phyloP scores from a whole-genome alignment of 176 grass and related monocot genomes.

The Cenchrus purpureus region DNA sequence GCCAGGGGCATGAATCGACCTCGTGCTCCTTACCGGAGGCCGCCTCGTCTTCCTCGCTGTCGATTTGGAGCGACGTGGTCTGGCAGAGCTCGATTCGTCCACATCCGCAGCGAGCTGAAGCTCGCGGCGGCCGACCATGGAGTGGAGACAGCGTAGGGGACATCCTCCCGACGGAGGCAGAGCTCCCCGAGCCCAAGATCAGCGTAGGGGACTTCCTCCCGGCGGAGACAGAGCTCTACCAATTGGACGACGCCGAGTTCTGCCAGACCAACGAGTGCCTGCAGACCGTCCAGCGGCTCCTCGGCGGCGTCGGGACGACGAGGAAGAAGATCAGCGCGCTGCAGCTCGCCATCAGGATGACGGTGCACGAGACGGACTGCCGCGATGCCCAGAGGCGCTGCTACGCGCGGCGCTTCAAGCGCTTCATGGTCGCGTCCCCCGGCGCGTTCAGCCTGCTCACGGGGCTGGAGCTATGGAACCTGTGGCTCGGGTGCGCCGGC shows the following conservation, averaged over 20 bases:
- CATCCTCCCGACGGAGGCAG: too few species aligned
- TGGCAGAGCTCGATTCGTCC: too few species aligned
- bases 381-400: not conserved
- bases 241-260: not conserved
- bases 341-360: not conserved
- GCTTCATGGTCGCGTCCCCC: not conserved
- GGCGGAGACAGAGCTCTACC: too few species aligned
- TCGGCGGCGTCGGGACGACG: too few species aligned
- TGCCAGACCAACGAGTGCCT: not conserved
- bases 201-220: not conserved
- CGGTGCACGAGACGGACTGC: not conserved
- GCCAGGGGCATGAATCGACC: too few species aligned
- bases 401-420: not conserved
- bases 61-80: too few species aligned
- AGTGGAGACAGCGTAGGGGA: too few species aligned
- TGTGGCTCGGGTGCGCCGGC: not conserved
- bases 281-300: too few species aligned
- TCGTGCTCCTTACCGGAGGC: too few species aligned
- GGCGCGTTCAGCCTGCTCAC: not conserved
- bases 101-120: too few species aligned
- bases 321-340: not conserved
- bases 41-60: too few species aligned
- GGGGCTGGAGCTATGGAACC: not conserved
- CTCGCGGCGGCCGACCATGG: too few species aligned
- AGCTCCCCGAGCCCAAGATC: not conserved